Evolutionary conservation across 331 rosid genomes (phyloP), one percentile per base, ranked within the genome.

Genomic region (Saraca asoca): DNA sequence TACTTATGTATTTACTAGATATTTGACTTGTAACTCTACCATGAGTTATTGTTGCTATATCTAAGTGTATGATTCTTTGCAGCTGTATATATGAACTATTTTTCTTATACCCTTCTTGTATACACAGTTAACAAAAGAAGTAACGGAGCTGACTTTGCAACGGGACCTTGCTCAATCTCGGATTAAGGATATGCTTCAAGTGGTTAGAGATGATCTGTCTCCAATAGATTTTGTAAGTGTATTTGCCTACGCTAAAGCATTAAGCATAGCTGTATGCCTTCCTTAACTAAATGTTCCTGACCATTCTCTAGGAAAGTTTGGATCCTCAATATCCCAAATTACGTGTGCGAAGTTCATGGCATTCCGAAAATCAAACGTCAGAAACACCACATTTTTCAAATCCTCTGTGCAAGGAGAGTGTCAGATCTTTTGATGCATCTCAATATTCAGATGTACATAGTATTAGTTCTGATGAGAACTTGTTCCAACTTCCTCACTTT

Each of bases 61-160:
- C 1, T 39, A 15, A 16, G 5, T 52, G 68, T 24, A 24, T 68
- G 20, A 41, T 66, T 70, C 68, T 68, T 45, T 50, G 29, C 33
- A 58, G 53, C 35, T 64, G 41, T 31, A 50, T 24, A 24, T 24
- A 63, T 59, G 71, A 68, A 58, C 55, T 51, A n/a, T 38, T 50
- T 42, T 57, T 35, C 35, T 66, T 64, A 55, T 37, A n/a, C 4
- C 43, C 63, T 59, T 62, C 31, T 24, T 34, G 57, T 15, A 33
- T 69, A 37, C 77, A 84, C 91, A 94, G 99, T 93, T 94, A 59
- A 88, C 75, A 81, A 83, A 80, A 71, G 95, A 90, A 83, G 49
- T 88, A 18, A 71, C 68, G 35, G 96, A 90, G 64, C 66, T 88
- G 50, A 68, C 86, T n/a, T 39, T 77, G 82, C 87, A 94, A 78